Percentiles rank a stretch among this genome's conserved stretches.
Evolutionary conservation across 179 eudicot species (phyloP).

Genomic region (Silene noctiflora): DNA sequence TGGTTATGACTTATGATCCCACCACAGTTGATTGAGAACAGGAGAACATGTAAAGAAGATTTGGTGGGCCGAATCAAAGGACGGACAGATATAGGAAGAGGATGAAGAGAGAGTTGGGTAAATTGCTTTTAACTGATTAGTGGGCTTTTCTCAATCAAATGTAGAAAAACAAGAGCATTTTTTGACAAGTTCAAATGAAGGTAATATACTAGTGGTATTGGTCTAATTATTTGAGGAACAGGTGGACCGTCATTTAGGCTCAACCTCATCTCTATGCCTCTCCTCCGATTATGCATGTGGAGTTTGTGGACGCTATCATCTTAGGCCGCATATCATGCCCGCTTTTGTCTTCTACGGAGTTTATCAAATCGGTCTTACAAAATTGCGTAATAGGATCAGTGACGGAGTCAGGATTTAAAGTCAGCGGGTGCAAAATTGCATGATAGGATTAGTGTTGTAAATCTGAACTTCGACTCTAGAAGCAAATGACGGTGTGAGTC

Average conservation of each 20-base stretch:
- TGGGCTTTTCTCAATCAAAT: conserved; percentile 16
- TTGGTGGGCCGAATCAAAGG: conserved; percentile 22
- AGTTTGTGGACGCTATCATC: conserved; percentile 12
- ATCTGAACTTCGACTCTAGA: too few relatives aligned
- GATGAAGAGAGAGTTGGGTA: conserved; percentile 9
- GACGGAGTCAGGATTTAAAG: too few relatives aligned
- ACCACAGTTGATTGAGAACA: not conserved
- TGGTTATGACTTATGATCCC: too few relatives aligned
- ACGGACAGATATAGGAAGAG: not conserved
- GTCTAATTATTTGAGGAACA: not conserved
- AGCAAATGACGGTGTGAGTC: too few relatives aligned
- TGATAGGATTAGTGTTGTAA: too few relatives aligned
- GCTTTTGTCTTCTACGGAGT: conserved; percentile 5
- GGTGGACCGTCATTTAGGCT: conserved; percentile 10
- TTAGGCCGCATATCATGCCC: conserved; percentile 5
- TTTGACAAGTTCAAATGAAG: not conserved
- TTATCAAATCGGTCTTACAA: too few relatives aligned
- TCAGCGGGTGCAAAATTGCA: too few relatives aligned
- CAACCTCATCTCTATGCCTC: conserved; percentile 13
- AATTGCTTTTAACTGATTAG: not conserved
- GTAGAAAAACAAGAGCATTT: not conserved
- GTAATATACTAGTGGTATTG: not conserved
- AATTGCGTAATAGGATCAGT: too few relatives aligned
- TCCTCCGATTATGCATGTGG: conserved; percentile 3
- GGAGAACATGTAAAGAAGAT: conserved; percentile 25